These are phyloP conservation scores for Lipomyces sp. DNA, from an alignment of 805 yeast species.

Conservation along the genomic window DNA sequence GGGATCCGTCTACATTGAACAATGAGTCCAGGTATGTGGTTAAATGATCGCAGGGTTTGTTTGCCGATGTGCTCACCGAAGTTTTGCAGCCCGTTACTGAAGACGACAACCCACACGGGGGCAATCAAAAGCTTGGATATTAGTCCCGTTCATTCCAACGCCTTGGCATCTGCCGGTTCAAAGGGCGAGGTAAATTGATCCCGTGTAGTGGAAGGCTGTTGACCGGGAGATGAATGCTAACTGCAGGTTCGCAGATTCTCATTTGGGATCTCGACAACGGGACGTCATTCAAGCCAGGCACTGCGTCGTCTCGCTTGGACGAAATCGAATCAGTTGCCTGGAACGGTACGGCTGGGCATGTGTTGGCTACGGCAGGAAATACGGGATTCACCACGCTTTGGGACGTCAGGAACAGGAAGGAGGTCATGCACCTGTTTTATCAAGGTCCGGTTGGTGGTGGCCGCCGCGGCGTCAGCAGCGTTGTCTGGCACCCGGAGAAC, in stretches of 20 bases:
- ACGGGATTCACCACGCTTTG: slow-evolving; percentile 87
- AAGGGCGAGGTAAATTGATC: slow-evolving; percentile 55
- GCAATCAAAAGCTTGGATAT: slow-evolving; percentile 71
- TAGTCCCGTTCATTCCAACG: slow-evolving; percentile 66
- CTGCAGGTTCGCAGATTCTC: slow-evolving; percentile 44
- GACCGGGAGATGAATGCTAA: not conserved
- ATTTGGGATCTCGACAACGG: slow-evolving; percentile 81
- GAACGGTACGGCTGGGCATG: slow-evolving; percentile 80
- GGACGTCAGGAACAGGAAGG: slow-evolving; percentile 86
- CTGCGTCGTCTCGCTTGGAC: slow-evolving; percentile 74
- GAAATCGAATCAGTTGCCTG: slow-evolving; percentile 80
- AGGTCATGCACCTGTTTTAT: slow-evolving; percentile 80
- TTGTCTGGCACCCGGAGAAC: slow-evolving; percentile 85
- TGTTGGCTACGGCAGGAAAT: slow-evolving; percentile 84
- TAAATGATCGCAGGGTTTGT: not conserved
- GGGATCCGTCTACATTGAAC: slow-evolving; percentile 56
- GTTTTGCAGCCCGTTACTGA: slow-evolving; percentile 44
- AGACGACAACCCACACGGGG: slow-evolving; percentile 59
- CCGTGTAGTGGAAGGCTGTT: not conserved
- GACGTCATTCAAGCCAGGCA: slow-evolving; percentile 61
- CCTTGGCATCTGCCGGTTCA: slow-evolving; percentile 83
- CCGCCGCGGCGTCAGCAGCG: slow-evolving; percentile 70
- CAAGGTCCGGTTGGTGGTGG: slow-evolving; percentile 43
- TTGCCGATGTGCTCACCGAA: not conserved
- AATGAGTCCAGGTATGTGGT: slow-evolving; percentile 16